Base-by-base conservation (phyloP, 2,329 filamentous ascomycete species). In the Chrysosphaeria jannelii region DNA sequence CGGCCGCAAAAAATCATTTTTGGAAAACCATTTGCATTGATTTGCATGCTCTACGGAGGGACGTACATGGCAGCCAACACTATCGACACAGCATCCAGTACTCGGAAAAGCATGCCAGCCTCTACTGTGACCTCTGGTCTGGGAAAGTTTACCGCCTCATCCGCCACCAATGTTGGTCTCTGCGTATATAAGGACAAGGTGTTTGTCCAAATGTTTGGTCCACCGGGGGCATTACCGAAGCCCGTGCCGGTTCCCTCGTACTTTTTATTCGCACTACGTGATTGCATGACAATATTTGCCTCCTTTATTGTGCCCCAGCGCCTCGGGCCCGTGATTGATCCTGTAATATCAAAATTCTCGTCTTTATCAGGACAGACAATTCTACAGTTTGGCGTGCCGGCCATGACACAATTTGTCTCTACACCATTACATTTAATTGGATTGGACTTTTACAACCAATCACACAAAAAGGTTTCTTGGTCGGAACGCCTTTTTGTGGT, bases 11-110 rank as follows among this genome's bases (percentile, higher is more conserved):
- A 42, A 13, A 50, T 70, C 35, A 35, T 76, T 31, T 43, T 62
- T 38, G 61, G 61, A 23, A 60, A 58, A 28, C 68, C 70, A 1
- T 69, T 70, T 35, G 59, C 48, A 21, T 53, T 76, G 32, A 67
- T 78, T 39, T 56, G 61, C 45, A 49, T 60, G 44, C 51, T 89
- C 20, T 93, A 91, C 51, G 72, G 66, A 29, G 68, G 72, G 33
- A 93, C 81, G 28, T 91, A 91, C 48, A 48, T 85, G 8, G 76
- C 74, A 1, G 79, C 81, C 31, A 91, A 91, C 48, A 47, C 57
- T 8, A 62, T 90, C 39, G 81, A 93, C 47, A 91, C 81, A 0
- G 42, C 61, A 22, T 50, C 63, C 21, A 68, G 74, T 5, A 76
- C 70, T 2, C 33, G 63, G 9, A 42, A 48, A 23, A 46, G 58